These are phyloP conservation scores for Ophiosphaerella korrae DNA, from an alignment of 2,329 filamentous ascomycete species.

Conservation along the genomic window DNA sequence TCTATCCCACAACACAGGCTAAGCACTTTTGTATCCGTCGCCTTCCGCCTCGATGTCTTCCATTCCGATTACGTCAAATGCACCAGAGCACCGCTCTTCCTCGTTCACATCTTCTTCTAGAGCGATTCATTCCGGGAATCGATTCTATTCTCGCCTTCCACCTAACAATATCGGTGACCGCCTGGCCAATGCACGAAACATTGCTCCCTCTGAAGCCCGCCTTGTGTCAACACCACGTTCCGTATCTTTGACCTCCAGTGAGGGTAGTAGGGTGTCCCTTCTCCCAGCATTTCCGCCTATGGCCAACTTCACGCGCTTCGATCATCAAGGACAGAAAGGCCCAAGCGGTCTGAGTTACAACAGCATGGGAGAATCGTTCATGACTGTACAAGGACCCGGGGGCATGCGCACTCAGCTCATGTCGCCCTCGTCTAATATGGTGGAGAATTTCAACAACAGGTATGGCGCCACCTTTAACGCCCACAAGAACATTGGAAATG, in stretches of 20 bases:
- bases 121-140: too few relatives aligned
- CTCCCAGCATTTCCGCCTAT: background rate
- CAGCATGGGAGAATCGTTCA: too few relatives aligned
- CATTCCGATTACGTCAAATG: too few relatives aligned
- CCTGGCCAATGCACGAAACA: conserved; percentile 10
- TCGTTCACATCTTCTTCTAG: too few relatives aligned
- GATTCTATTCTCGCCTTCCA: background rate
- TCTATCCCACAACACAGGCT: too few relatives aligned
- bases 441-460: background rate
- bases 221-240: background rate
- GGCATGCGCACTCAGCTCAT: background rate
- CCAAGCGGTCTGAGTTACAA: too few relatives aligned
- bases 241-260: too few relatives aligned
- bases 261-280: background rate
- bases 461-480: background rate
- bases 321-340: too few relatives aligned
- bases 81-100: too few relatives aligned
- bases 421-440: background rate
- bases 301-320: background rate
- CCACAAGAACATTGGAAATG: background rate
- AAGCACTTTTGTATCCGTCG: too few relatives aligned
- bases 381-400: too few relatives aligned
- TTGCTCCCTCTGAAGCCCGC: conserved; percentile 3
- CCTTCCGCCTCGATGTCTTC: too few relatives aligned
- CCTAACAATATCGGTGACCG: conserved; percentile 6